Evolutionary conservation across 495 filamentous ascomycete species (phyloP), one percentile per base, ranked within the genome.

Genomic region (Daldinia childiae): DNA sequence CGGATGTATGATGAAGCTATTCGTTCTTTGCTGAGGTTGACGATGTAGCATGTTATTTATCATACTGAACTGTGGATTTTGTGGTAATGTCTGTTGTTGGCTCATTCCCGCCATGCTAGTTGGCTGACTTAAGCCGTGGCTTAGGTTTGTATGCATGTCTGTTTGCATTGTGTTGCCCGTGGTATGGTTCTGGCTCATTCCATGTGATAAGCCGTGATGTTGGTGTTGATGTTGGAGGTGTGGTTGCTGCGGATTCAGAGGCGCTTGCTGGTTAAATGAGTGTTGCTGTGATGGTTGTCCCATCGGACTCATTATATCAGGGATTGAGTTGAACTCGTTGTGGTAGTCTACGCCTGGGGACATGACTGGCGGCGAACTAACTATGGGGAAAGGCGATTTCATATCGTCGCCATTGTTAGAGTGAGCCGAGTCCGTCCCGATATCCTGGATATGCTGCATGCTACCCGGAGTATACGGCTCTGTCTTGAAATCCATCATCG

Each of bases 261-360:
- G 63, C 5, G 74, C 76, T 19, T 77, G 64, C 21, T 77, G 75
- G 17, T 74, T 54, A 8, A 82, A 58, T 0, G 78, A 51, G 4
- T 79, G 57, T 19, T 73, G 57, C n/a, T 73, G 76, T 1, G 81
- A 72, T 15, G 74, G 65, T 56, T 80, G 80, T 34, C 80, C 79
- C 45, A 84, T 79, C 1, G 83, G 82, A 52, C 79, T 85, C 76
- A 85, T 80, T 73, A 85, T 83, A 0, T 85, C 83, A 4, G 80
- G 77, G 66, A 84, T 81, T 6, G 81, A 71, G 30, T 73, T 80
- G 66, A 79, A 85, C n/a, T 81, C 79, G 11, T 52, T 60, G 7
- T 79, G 80, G 55, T 80, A 77, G 1, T 84, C 82, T 27, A 79
- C 70, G 12, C 77, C 74, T 0, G 82, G 82, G 4, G 83, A 85